phyloP scores from a whole-genome alignment of 2,329 filamentous ascomycete genomes.

The Boeremia lycopersici region DNA sequence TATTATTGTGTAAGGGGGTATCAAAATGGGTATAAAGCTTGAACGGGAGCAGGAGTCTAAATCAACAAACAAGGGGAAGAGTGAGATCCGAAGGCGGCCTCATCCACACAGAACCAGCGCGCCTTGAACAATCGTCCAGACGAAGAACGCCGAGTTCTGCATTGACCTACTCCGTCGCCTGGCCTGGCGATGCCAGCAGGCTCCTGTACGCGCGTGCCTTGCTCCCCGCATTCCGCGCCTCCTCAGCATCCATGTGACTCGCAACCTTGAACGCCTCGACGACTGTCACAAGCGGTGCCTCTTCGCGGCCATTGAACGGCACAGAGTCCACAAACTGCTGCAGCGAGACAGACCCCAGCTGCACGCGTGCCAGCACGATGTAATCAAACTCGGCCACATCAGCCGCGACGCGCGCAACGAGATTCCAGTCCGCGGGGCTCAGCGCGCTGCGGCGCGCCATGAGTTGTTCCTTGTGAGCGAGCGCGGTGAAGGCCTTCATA shows the following conservation, averaged over 20 bases:
- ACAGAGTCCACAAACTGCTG: conserved; percentile 35
- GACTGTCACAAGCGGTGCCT: conserved; percentile 25
- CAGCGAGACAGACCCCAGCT: conserved; percentile 36
- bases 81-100: too few species aligned
- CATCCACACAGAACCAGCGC: too few species aligned
- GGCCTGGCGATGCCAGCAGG: conserved; percentile 20
- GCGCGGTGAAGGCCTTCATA: conserved; percentile 31
- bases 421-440: conserved; percentile 31
- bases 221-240: conserved; percentile 19
- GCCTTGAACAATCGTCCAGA: too few species aligned
- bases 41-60: too few species aligned
- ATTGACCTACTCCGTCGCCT: too few species aligned
- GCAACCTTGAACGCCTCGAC: conserved; percentile 39
- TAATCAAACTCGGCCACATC: conserved; percentile 29
- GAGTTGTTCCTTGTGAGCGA: conserved; percentile 36
- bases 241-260: conserved; percentile 32
- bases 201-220: conserved; percentile 35
- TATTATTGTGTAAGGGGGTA: too few species aligned
- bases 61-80: too few species aligned
- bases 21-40: too few species aligned
- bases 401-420: conserved; percentile 31
- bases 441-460: conserved; percentile 32
- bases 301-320: conserved; percentile 28
- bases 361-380: conserved; percentile 30
- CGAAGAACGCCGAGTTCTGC: too few species aligned